A percentile compares a stretch with the other conserved stretches of the same genome.
phyloP scores from a whole-genome alignment of 2,329 filamentous ascomycete genomes.

The Sclerotinia trifoliorum region DNA sequence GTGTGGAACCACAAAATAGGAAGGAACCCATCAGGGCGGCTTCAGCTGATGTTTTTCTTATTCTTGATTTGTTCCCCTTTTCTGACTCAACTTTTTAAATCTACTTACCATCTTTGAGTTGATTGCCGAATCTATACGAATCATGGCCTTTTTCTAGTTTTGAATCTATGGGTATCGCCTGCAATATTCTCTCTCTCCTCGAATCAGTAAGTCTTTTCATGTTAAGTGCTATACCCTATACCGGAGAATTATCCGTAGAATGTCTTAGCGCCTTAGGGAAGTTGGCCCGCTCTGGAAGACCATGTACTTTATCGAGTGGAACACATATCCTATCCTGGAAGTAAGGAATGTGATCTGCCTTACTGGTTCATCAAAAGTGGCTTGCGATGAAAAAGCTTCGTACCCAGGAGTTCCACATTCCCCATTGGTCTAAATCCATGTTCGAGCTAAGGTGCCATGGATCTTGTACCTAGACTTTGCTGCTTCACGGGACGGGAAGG shows the following conservation, averaged over 20 bases:
- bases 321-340: neutral
- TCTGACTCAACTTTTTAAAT: neutral
- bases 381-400: neutral
- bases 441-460: slow-evolving; percentile 1
- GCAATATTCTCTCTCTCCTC: too few species aligned
- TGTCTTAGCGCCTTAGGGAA: neutral
- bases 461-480: slow-evolving; percentile 3
- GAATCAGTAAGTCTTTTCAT: neutral
- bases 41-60: neutral
- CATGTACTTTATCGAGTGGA: slow-evolving; percentile 9
- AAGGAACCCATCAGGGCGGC: neutral
- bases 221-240: neutral
- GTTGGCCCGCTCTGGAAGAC: neutral
- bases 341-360: slow-evolving; percentile 11
- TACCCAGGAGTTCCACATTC: slow-evolving; percentile 2
- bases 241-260: slow-evolving; percentile 7
- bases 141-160: neutral
- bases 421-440: slow-evolving; percentile 2
- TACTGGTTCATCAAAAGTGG: neutral
- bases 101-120: neutral
- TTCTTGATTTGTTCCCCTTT: neutral
- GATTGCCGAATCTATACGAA: neutral
- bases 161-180: neutral
- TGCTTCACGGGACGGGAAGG: neutral
- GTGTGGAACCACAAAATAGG: neutral